Evolutionary conservation across 2,329 filamentous ascomycete species (phyloP), one percentile per base, ranked within the genome.

Genomic region (Ambrosiella beaveri): DNA sequence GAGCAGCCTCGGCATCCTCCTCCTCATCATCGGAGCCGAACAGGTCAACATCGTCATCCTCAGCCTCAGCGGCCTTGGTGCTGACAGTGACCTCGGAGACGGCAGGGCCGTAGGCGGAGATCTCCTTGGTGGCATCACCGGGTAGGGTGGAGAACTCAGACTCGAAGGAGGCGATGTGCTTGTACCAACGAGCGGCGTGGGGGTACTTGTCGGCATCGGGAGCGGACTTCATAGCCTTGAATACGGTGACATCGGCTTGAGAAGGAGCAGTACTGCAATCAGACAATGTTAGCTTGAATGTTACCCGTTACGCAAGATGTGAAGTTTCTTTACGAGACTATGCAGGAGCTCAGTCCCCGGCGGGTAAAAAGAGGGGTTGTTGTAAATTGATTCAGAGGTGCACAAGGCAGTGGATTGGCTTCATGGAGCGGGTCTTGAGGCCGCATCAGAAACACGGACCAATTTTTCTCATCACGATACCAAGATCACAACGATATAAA

Each of bases 181-280:
- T 95, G 84, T 95, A 96, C 93, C 93, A 98, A 74, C 93, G 86
- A 70, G 88, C 88, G 69, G 86, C 89, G 77, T 95, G 79, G 68
- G 91, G 89, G 83, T 86, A 95, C 79, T 95, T 95, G 72, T 79
- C 77, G 68, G 85, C 80, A 65, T 85, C 82, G 66, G 93, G 93
- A 61, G 81, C 74, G 66, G 78, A 74, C 69, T 78, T 83, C 71
- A 96, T 73, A 68, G 86, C 86, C 82, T 97, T 95, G 86, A 86
- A 97, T 76, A 82, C 82, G 73, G 85, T 86, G 68, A 94, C 91
- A 78, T 98, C 93, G 75, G 93, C 93, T 80, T 98, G 93, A 67
- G 88, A 88, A 67, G 90, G 85, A 64, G 74, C 73, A 69, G 74
- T 71, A 63, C 74, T 81, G 62, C 9, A 60, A 57, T 37, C 35